Evolutionary conservation across 176 grass and related monocot species (phyloP), one percentile per base, ranked within the genome.

Genomic region (Elaeis guineensis): DNA sequence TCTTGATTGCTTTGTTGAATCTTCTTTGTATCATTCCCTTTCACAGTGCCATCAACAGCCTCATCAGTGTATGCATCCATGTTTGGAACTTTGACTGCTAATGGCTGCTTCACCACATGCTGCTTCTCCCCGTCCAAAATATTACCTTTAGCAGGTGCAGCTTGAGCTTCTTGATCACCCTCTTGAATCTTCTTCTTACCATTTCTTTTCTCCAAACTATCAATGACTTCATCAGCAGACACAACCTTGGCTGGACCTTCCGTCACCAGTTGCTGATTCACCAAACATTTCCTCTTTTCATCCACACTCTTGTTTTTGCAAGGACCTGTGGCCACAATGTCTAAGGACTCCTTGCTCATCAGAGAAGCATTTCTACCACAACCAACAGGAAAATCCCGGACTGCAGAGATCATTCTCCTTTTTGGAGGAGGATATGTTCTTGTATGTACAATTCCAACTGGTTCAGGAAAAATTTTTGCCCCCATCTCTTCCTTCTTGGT

Each of bases 331-430:
- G 52, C 44, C 68, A 24, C 28, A 77, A 76, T 67, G 59, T 60
- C n/a, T 15, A 67, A 1, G 19, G 35, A 8, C 51, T 63, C 21
- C 28, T 55, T 16, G 44, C 5, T 57, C 44, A 9, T 20, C 12
- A 17, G 24, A 17, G 25, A 21, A 63, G 22, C 59, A 49, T 51
- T 59, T 55, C 65, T 60, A 50, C 75, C 78, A 61, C 83, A 90
- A 12, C 75, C 72, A 20, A 67, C 73, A 17, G 92, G 86, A 69
- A 71, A 85, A 23, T 11, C 69, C 29, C 80, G 83, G 23, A 79
- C 3, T 0, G 77, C 83, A 16, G 72, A 82, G 24, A 80, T 59
- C 0, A 51, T 49, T 66, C 73, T 83, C 72, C 61, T 83, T 69
- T 77, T 82, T 17, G 81, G 84, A 9, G 52, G 78, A 4, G 73